Base-by-base conservation (phyloP, 1,284 basidiomycete species). In the Boletus calvinii region DNA sequence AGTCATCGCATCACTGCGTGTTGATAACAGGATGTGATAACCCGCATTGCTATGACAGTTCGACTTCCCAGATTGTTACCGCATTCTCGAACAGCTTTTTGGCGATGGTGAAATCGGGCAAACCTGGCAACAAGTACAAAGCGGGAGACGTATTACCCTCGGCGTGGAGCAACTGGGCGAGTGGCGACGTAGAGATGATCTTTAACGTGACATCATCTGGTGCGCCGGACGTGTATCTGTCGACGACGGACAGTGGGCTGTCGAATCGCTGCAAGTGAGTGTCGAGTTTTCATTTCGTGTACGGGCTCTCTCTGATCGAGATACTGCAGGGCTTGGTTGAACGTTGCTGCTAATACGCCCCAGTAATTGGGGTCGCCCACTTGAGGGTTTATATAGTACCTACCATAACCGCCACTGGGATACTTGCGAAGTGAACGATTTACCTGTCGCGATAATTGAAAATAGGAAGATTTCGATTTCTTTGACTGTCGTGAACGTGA, bases 41-140 rank as follows among this genome's bases (percentile, higher is more conserved):
- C 4, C 7, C 3, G n/a, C 7, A 43, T 17, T 15, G 12, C 15
- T 17, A 48, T 42, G 7, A 52, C 13, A 68, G 64, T 8, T 41
- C 56, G 7, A 55, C 52, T 13, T 32, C 61, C 5, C n/a, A 36
- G 30, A 54, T 67, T 47, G 47, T 52, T 6, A 59, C 51, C 29
- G 53, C 65, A 3, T 69, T 67, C 38, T 58, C 62, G 7, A 54
- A 58, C 26, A 49, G 48, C 8, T 68, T 68, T 35, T 17, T 67
- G 43, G 53, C 61, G 17, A 45, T 64, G 42, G 59, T 50, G 10
- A 60, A 41, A 20, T 64, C 48, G 1, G 24, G 46, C 29, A 48
- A 59, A 32, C 59, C 60, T 0, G 41, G 45, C 31, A 24, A 12
- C 12, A 54, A 49, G 30, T 65, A 56, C 34, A 20, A 61, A n/a